Evolutionary conservation across 2,329 filamentous ascomycete species (phyloP), one percentile per base, ranked within the genome.

Genomic region (Fusarium tanahbumbuense): DNA sequence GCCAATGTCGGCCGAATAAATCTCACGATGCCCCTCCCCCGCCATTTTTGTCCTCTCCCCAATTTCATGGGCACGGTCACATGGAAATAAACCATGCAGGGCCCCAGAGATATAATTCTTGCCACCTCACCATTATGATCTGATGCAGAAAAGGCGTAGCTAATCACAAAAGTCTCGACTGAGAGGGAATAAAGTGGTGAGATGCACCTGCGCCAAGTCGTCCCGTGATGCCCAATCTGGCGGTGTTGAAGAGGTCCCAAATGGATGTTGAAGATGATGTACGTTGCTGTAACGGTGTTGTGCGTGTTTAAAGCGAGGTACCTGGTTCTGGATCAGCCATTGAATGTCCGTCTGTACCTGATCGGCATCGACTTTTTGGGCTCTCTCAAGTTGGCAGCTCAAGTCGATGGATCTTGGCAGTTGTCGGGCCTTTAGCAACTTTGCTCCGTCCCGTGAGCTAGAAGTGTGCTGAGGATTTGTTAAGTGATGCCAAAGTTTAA

Each of bases 301-400:
- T 69, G 28, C 30, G 44, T 62, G 47, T 57, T 56, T 48, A 54
- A 56, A 48, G 40, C 45, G 56, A 59, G 50, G 18, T 37, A 32
- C 22, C 54, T 64, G 34, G 47, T 56, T 32, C 56, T 50, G 67
- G 55, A 46, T 47, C 53, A 53, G 70, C 70, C 70, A 73, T 71
- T 73, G 70, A 74, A 61, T 68, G 65, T 42, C 52, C 57, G 32
- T 16, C 48, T 60, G 72, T 74, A 74, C 72, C 72, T 74, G 72
- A 74, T 74, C 70, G 72, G 64, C 72, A 62, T 56, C 65, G 41
- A 50, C 42, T 28, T 61, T 54, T 48, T 74, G 56, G 66, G 34
- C 49, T 68, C 37, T 44, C 44, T 59, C 25, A 28, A 54, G 56
- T 56, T 49, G 50, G 37, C 40, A 62, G 40, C 42, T 45, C 22